These are phyloP conservation scores for Pleurozium schreberi DNA, from an alignment of 225 moss, liverwort and hornwort genomes.

Conservation along the genomic window DNA sequence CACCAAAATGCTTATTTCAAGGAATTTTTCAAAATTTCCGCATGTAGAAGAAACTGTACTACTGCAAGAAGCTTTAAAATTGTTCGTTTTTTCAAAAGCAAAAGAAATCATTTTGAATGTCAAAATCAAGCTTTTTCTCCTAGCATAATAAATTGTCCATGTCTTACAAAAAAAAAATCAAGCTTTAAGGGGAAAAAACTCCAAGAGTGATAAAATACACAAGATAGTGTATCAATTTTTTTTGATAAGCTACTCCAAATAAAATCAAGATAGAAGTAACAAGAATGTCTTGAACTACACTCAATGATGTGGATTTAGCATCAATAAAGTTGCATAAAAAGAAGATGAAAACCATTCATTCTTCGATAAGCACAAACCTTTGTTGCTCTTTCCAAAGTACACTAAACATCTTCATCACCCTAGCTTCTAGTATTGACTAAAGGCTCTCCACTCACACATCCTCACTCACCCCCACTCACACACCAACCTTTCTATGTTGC, in stretches of 20 bases:
- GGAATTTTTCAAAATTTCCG: neutral
- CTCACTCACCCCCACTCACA: no score
- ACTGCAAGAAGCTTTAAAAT: no score
- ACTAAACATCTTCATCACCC: fast-evolving
- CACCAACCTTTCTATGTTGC: neutral
- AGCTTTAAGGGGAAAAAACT: no score
- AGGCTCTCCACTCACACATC: no score
- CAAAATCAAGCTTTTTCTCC: no score
- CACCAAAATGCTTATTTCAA: neutral
- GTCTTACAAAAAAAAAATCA: no score
- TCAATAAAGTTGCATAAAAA: no score
- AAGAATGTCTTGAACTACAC: neutral
- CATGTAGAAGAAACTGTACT: neutral
- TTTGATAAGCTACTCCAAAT: neutral
- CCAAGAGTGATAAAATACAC: neutral
- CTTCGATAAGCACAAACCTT: neutral
- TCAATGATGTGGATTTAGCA: neutral
- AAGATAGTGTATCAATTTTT: neutral
- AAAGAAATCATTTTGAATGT: neutral
- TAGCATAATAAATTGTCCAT: no score
- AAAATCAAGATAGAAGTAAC: neutral
- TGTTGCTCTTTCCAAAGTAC: fast-evolving
- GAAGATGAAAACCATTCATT: neutral
- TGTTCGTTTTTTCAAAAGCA: no score
- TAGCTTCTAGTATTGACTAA: no score